A percentile compares a stretch with the other conserved stretches of the same genome.
phyloP scores from a whole-genome alignment of 768 basidiomycete species.

The Auriscalpium vulgare region DNA sequence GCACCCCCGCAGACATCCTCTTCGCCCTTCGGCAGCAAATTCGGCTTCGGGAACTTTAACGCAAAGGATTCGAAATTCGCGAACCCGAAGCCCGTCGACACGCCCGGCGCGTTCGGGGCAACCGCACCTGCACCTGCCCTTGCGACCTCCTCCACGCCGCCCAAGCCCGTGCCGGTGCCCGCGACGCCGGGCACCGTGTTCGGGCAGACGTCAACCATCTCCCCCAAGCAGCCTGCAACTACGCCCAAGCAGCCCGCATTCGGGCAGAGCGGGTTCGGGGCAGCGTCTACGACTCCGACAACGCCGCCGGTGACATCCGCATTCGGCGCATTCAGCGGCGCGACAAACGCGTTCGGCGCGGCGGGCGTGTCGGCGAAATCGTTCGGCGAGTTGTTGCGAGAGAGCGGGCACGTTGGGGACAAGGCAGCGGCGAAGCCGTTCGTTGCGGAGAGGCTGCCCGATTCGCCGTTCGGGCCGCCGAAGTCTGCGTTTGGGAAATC shows the following conservation, averaged over 20 bases:
- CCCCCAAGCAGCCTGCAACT: slow-evolving; percentile 22
- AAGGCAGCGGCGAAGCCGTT: slow-evolving; percentile 5
- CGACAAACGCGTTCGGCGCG: slow-evolving; percentile 34
- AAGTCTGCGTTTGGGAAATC: not conserved
- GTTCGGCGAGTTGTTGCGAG: slow-evolving; percentile 55
- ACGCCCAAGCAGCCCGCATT: slow-evolving; percentile 20
- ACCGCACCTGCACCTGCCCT: slow-evolving; percentile 11
- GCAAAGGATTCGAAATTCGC: slow-evolving; percentile 18
- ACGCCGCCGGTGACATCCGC: slow-evolving; percentile 25
- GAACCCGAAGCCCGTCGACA: slow-evolving; percentile 10
- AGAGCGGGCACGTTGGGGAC: slow-evolving; percentile 10
- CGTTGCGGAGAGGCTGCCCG: not conserved
- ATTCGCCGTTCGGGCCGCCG: not conserved
- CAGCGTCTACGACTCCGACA: slow-evolving; percentile 16
- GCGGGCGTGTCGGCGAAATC: slow-evolving; percentile 36
- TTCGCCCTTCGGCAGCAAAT: slow-evolving; percentile 24
- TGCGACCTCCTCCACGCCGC: slow-evolving; percentile 1
- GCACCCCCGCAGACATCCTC: slow-evolving; percentile 2
- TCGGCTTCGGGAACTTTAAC: slow-evolving; percentile 16
- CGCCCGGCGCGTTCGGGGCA: not conserved
- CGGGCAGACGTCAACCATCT: slow-evolving; percentile 21
- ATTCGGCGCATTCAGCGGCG: slow-evolving; percentile 30
- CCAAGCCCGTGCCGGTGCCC: slow-evolving; percentile 18
- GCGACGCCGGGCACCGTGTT: slow-evolving; percentile 27
- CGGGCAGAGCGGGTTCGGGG: slow-evolving; percentile 33